Evolutionary conservation across 2,329 filamentous ascomycete species (phyloP), one percentile per base, ranked within the genome.

Genomic region (Arthrobotrys sinensis): DNA sequence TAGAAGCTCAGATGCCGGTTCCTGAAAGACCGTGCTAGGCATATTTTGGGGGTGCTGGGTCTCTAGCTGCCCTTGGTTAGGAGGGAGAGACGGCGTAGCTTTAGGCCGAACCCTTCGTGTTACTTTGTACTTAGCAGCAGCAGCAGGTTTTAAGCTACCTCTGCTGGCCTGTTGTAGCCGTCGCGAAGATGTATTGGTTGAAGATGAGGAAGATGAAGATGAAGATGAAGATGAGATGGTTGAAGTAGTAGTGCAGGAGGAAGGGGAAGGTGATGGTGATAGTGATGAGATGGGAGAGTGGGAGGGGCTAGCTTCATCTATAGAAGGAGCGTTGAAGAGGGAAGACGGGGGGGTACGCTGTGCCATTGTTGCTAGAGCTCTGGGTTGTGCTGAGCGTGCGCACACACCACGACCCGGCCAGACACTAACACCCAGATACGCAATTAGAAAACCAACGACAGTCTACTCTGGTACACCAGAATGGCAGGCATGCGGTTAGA

Each of bases 301-400:
- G 4, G 65, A 46, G 24, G 24, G 32, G 36, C 11, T 40, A 24
- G 21, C 50, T 16, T 65, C n/a, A 19, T 71, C 62, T 64, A 57
- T 60, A 57, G 52, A 11, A 45, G 46, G 34, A n/a, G 63, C 28
- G 12, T 16, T 48, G n/a, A 64, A 38, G 19, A 24, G 28, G 11
- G n/a, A 36, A 34, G 55, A 45, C 48, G 57, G 40, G 11, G 57
- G 11, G 19, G 50, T 19, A 14, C 11, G 16, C 24, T 64, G 52
- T n/a, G 72, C 65, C 57, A 69, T 65, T 60, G 72, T 76, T 76
- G 48, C 43, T 48, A 36, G 46, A 34, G 45, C 38, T 38, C 64
- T 71, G 60, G 12, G 55, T 60, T 38, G 55, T 19, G 7, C 19
- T 43, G 32, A 38, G 52, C 52, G 38, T 46, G 40, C 10, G 11